Percentiles rank a stretch among this genome's conserved stretches.
Conservation (phyloP, 495 filamentous ascomycete genomes). For the Penicillium crystallinum region DNA sequence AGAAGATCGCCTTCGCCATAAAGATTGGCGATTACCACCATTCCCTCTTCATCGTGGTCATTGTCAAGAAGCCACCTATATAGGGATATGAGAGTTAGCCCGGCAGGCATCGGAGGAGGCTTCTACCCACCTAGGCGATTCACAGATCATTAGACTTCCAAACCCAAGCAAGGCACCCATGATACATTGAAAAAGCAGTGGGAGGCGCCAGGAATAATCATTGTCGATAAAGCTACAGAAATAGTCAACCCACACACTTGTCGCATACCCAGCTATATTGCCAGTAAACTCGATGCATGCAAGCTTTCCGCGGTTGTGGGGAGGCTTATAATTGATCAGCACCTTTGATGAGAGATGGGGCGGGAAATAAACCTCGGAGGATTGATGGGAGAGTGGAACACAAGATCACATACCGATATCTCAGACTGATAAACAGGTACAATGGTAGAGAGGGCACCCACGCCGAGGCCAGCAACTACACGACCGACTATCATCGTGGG, state of each 20-base stretch:
- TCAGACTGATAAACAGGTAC: slow-evolving; percentile 98
- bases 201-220: slow-evolving; percentile 85
- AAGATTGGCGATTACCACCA: slow-evolving; percentile 94
- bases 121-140: slow-evolving; percentile 79
- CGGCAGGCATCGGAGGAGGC: not conserved
- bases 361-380: not conserved
- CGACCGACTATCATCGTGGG: slow-evolving; percentile 88
- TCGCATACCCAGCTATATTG: slow-evolving; percentile 91
- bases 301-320: slow-evolving; percentile 90
- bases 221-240: slow-evolving; percentile 86
- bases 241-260: slow-evolving; percentile 98
- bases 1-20: slow-evolving; percentile 95
- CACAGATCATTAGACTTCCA: slow-evolving; percentile 88
- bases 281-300: slow-evolving; percentile 98
- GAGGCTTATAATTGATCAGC: slow-evolving; percentile 50
- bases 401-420: slow-evolving; percentile 49
- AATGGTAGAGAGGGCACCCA: slow-evolving; percentile 92
- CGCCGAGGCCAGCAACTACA: slow-evolving; percentile 87
- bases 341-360: not conserved
- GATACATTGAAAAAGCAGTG: slow-evolving; percentile 85
- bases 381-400: not conserved
- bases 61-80: slow-evolving; percentile 92
- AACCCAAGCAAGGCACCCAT: slow-evolving; percentile 82
- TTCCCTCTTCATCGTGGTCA: slow-evolving; percentile 96
- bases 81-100: not conserved